phyloP scores from a whole-genome alignment of 2,329 filamentous ascomycete genomes.

The Aspergillus pseudoterreus region DNA sequence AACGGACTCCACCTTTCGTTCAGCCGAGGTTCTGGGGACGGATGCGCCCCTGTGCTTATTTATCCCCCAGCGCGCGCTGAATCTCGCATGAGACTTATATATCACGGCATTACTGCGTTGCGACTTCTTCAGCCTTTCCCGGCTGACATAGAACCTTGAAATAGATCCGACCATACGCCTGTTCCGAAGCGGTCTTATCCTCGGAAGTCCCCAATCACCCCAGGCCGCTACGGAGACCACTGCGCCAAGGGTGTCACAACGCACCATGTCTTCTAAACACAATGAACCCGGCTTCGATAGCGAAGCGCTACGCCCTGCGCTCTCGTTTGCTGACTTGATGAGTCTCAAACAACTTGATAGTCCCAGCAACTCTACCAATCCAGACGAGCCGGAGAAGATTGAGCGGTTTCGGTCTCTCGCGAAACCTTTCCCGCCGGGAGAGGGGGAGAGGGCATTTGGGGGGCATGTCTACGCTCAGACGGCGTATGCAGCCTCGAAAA shows the following conservation, averaged over 20 bases:
- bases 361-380: slow-evolving; percentile 3
- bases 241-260: no score
- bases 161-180: no score
- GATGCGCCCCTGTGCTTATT: no score
- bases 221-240: no score
- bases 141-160: no score
- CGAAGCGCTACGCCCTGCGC: slow-evolving; percentile 12
- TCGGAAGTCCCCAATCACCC: no score
- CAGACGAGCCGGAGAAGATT: slow-evolving; percentile 22
- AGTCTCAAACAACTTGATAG: slow-evolving; percentile 25
- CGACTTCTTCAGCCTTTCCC: no score
- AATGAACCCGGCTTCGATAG: slow-evolving; percentile 3
- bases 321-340: slow-evolving; percentile 30
- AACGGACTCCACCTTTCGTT: neutral
- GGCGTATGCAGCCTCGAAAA: slow-evolving; percentile 55
- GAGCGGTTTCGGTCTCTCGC: slow-evolving; percentile 28
- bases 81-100: no score
- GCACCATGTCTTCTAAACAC: slow-evolving; percentile 5
- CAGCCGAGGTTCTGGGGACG: neutral
- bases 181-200: no score
- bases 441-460: slow-evolving; percentile 47
- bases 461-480: slow-evolving; percentile 58
- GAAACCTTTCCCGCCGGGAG: slow-evolving; percentile 41
- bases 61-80: no score
- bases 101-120: no score